A percentile compares a stretch with the other conserved stretches of the same genome.
These are phyloP conservation scores for Thalassiosira livingstoniorum DNA, from an alignment of 352 stramenopile genomes.

Conservation along the genomic window DNA sequence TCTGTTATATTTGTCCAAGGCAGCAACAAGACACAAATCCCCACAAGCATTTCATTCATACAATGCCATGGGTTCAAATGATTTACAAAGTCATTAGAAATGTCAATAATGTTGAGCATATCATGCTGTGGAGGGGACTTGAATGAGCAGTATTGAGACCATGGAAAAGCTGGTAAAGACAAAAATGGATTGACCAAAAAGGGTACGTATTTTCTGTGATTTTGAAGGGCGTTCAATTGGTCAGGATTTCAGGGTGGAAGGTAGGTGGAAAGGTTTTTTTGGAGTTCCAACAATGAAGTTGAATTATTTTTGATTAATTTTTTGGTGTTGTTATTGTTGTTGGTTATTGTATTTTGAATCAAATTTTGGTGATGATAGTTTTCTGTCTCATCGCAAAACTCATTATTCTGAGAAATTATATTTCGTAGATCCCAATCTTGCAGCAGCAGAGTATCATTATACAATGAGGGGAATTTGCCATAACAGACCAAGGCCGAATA, in stretches of 20 bases:
- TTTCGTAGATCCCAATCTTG: neutral
- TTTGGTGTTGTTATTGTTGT: neutral
- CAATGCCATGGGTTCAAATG: constrained; percentile 12
- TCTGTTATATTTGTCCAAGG: neutral
- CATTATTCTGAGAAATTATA: neutral
- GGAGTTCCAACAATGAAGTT: neutral
- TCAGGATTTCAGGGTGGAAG: too few relatives aligned
- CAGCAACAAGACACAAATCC: neutral
- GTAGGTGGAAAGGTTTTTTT: neutral
- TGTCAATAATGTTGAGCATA: neutral
- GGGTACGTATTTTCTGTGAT: neutral
- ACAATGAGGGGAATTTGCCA: neutral
- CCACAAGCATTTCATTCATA: neutral
- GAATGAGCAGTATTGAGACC: neutral
- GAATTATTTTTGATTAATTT: neutral
- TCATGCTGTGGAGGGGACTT: neutral
- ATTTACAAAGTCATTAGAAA: neutral
- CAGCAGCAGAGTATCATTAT: neutral
- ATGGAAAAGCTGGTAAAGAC: neutral
- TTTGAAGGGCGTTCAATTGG: too few relatives aligned
- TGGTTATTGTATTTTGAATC: neutral
- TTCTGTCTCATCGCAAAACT: neutral
- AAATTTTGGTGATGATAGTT: neutral
- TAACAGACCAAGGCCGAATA: neutral
- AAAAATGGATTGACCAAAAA: neutral